Conservation (phyloP, 306 rosid species). For the Malus fusca region DNA sequence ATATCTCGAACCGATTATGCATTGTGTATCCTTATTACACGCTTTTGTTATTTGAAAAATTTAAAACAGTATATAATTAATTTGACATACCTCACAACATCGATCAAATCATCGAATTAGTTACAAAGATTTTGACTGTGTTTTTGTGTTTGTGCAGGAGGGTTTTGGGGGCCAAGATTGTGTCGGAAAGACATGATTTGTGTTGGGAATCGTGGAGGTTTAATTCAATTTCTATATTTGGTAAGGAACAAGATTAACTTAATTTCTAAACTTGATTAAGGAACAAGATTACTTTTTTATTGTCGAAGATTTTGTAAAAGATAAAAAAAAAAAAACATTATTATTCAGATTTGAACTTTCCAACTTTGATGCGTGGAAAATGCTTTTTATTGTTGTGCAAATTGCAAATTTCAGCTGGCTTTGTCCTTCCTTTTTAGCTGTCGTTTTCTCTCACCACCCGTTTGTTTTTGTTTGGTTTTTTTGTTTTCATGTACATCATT, state of each 20-base stretch:
- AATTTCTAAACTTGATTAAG: background rate
- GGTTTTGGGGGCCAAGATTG: background rate
- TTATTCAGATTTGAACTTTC: conserved; percentile 3
- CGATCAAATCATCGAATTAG: background rate
- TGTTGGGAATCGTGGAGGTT: background rate
- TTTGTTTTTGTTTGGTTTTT: conserved; percentile 10
- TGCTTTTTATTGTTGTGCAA: conserved; percentile 1
- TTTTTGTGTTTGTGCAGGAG: background rate
- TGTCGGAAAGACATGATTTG: conserved; percentile 25
- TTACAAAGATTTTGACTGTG: background rate
- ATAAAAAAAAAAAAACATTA: too few species aligned
- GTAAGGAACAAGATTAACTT: background rate
- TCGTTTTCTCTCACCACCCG: conserved; percentile 24
- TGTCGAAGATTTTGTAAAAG: background rate
- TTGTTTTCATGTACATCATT: conserved; percentile 21
- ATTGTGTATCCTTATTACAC: too few species aligned
- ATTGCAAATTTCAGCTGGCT: conserved; percentile 27
- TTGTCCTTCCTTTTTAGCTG: conserved; percentile 19
- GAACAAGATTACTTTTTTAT: background rate
- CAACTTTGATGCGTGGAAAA: conserved; percentile 18
- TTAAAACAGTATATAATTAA: accelerated
- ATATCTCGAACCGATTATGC: background rate
- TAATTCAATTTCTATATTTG: background rate
- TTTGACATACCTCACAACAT: background rate
- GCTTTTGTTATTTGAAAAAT: too few species aligned